These are phyloP conservation scores for Wickerhamomyces sp. DNA, from an alignment of 1,139 yeast species.

Conservation along the genomic window DNA sequence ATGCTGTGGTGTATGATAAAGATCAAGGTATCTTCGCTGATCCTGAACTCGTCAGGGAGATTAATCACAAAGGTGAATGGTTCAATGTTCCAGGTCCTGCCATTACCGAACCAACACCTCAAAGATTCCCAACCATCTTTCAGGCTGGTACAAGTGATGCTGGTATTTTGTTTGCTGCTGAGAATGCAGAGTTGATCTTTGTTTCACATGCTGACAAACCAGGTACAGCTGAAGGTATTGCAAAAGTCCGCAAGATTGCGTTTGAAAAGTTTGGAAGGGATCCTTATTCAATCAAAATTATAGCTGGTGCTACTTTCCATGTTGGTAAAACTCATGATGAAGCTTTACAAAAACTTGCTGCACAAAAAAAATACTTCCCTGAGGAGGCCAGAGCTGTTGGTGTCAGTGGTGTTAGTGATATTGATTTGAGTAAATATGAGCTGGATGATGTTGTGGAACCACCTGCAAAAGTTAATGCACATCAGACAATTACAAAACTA, in stretches of 20 bases:
- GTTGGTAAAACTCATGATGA: constrained; percentile 27
- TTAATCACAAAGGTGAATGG: constrained; percentile 32
- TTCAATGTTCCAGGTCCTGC: constrained; percentile 38
- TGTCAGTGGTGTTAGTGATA: constrained; percentile 30
- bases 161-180: constrained; percentile 43
- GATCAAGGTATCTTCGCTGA: constrained; percentile 32
- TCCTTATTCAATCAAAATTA: constrained; percentile 23
- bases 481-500: neutral
- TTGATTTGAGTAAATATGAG: constrained; percentile 23
- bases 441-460: constrained; percentile 26
- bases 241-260: constrained; percentile 22
- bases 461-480: neutral
- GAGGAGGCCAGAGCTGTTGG: constrained; percentile 28
- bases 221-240: constrained; percentile 16
- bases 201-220: constrained; percentile 23
- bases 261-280: constrained; percentile 22
- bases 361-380: constrained; percentile 20
- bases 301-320: constrained; percentile 22
- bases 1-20: constrained; percentile 31
- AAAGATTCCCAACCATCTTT: constrained; percentile 37
- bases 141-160: constrained; percentile 41
- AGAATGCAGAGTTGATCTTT: constrained; percentile 36
- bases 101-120: constrained; percentile 35
- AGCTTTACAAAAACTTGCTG: constrained; percentile 23
- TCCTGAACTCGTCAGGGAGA: constrained; percentile 32